Evolutionary conservation across 805 yeast genomes (phyloP).

Genomic region (Kodamaea leandrae): DNA sequence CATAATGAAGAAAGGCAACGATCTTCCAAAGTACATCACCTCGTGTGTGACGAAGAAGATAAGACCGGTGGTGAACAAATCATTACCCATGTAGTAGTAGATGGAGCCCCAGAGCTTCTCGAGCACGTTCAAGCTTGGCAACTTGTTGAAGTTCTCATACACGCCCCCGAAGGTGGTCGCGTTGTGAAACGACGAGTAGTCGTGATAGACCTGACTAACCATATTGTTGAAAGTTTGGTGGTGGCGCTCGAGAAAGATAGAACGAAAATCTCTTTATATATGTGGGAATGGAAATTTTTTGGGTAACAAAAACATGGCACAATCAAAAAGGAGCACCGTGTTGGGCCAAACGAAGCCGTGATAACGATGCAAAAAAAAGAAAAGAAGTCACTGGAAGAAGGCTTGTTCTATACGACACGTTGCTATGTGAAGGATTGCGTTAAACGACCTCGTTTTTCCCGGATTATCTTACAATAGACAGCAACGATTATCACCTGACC

Average conservation of each 20-base stretch:
- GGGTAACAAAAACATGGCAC: neutral
- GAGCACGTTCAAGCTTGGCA: conserved; percentile 40
- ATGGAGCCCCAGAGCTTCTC: conserved; percentile 88
- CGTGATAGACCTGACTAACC: conserved; percentile 25
- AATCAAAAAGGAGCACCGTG: neutral
- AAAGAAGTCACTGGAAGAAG: no score
- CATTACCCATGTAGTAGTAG: conserved; percentile 83
- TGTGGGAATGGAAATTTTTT: neutral
- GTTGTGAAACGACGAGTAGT: conserved; percentile 26
- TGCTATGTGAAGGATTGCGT: no score
- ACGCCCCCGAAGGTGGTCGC: conserved; percentile 25
- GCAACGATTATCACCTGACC: neutral
- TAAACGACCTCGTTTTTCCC: neutral
- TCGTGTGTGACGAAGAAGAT: conserved; percentile 83
- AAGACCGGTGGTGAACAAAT: conserved; percentile 87
- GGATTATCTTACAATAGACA: no score
- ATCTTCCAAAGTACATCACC: conserved; percentile 84
- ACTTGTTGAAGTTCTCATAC: conserved; percentile 22
- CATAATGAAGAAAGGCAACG: conserved; percentile 87
- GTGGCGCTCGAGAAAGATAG: neutral
- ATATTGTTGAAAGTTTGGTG: conserved; percentile 6
- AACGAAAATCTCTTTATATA: conserved; percentile 1
- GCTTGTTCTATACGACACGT: no score
- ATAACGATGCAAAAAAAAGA: neutral
- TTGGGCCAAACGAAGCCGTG: neutral